phyloP scores from a whole-genome alignment of 2,329 filamentous ascomycete species.

The Davidsoniella virescens region DNA sequence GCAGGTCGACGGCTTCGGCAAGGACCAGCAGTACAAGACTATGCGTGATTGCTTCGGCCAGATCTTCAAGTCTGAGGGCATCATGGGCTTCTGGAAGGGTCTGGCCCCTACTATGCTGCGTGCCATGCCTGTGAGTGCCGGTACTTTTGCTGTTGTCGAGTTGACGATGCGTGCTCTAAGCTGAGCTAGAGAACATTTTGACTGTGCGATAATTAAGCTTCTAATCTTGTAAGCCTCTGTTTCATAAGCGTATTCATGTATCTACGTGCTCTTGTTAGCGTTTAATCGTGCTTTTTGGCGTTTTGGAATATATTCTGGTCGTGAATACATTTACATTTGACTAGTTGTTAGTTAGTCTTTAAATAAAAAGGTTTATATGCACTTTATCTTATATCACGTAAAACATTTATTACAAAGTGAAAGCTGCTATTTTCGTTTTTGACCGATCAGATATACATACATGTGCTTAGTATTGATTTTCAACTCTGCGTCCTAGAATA shows the following conservation, averaged over 20 bases:
- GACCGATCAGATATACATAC: not conserved
- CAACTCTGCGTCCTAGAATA: conserved; percentile 50
- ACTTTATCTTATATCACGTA: too few relatives aligned
- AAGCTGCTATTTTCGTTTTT: not conserved
- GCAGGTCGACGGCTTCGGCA: conserved; percentile 88
- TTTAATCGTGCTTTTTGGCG: not conserved
- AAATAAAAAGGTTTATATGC: too few relatives aligned
- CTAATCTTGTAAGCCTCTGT: too few relatives aligned
- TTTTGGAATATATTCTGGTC: not conserved
- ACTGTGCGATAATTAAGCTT: too few relatives aligned
- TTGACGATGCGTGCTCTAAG: conserved; percentile 47
- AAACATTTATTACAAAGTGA: not conserved
- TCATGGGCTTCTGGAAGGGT: conserved; percentile 85
- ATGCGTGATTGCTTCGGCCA: conserved; percentile 85
- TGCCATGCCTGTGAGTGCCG: conserved; percentile 92
- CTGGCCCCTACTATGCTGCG: conserved; percentile 78
- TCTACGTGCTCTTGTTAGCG: not conserved
- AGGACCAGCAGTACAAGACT: conserved; percentile 50
- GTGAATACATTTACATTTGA: not conserved
- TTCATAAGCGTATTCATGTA: too few relatives aligned
- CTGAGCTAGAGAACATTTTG: conserved; percentile 14
- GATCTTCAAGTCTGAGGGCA: conserved; percentile 62
- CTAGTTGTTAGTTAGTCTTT: too few relatives aligned
- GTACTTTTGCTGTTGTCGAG: conserved; percentile 82
- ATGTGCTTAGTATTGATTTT: conserved; percentile 31